These are phyloP conservation scores for Pseudogymnoascus sp. DNA, from an alignment of 2,329 filamentous ascomycete species.

Conservation along the genomic window DNA sequence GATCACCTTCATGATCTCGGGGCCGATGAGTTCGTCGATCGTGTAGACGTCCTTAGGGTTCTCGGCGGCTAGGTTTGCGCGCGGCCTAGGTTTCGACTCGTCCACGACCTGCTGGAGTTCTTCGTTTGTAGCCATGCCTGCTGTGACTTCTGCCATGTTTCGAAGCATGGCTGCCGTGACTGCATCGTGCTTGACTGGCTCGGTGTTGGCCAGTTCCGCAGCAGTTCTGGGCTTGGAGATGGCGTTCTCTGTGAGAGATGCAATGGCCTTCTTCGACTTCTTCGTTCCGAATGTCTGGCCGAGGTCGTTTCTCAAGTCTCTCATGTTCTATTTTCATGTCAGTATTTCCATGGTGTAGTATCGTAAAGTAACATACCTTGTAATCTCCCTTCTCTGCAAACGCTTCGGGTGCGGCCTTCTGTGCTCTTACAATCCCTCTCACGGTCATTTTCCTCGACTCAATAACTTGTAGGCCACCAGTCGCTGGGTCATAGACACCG, in stretches of 20 bases:
- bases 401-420: conserved; percentile 44
- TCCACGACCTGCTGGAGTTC: conserved; percentile 59
- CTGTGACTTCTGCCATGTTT: conserved; percentile 53
- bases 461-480: conserved; percentile 51
- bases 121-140: conserved; percentile 59
- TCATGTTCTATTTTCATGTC: conserved; percentile 43
- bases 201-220: conserved; percentile 14
- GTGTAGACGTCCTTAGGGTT: conserved; percentile 68
- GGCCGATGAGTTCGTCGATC: conserved; percentile 56
- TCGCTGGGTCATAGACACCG: conserved; percentile 55
- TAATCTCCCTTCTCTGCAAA: conserved; percentile 30
- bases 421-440: conserved; percentile 48
- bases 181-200: conserved; percentile 43
- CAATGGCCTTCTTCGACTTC: conserved; percentile 73
- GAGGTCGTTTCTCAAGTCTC: conserved; percentile 59
- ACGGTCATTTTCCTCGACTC: conserved; percentile 59
- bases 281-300: conserved; percentile 77
- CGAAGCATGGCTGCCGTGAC: conserved; percentile 54
- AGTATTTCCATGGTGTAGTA: conserved; percentile 14
- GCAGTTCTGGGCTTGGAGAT: conserved; percentile 39
- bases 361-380: conserved; percentile 25
- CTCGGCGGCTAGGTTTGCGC: conserved; percentile 57
- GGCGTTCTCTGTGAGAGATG: conserved; percentile 61
- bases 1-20: conserved; percentile 58
- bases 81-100: conserved; percentile 64